phyloP scores from a whole-genome alignment of 768 basidiomycete species.

The Mrakia gelida region DNA sequence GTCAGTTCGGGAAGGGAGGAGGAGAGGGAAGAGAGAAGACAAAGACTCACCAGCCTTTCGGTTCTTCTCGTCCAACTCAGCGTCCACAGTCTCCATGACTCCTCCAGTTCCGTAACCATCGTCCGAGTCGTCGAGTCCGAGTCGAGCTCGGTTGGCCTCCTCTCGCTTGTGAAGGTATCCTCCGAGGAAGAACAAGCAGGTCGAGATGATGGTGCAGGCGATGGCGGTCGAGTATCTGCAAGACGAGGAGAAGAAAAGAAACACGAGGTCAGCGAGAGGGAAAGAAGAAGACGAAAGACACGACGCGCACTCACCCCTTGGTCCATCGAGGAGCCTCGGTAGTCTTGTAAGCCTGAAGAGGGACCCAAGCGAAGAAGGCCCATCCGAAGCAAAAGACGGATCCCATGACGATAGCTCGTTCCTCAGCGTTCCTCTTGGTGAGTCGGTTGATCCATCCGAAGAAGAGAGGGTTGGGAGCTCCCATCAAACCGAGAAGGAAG shows the following conservation, averaged over 20 bases:
- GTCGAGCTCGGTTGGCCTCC: conserved; percentile 12
- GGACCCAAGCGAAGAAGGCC: conserved; percentile 26
- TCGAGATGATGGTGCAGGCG: conserved; percentile 22
- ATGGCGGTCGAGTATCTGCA: conserved; percentile 23
- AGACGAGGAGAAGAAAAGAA: not conserved
- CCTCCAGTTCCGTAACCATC: not conserved
- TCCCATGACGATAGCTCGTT: conserved; percentile 17
- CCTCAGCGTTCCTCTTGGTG: conserved; percentile 17
- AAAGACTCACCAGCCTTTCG: not conserved
- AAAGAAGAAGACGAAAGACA: not conserved
- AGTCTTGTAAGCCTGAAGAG: conserved; percentile 7
- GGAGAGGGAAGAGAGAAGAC: not conserved
- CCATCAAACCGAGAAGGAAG: conserved; percentile 28
- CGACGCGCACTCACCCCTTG: not conserved
- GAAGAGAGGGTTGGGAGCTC: conserved; percentile 14
- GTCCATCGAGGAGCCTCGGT: conserved; percentile 2
- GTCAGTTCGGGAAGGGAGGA: not conserved
- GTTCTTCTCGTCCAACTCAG: conserved; percentile 8
- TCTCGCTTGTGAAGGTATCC: conserved; percentile 27
- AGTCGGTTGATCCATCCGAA: conserved; percentile 26
- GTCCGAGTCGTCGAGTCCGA: conserved; percentile 15
- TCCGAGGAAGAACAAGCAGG: conserved; percentile 18
- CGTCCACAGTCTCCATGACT: not conserved
- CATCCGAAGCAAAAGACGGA: conserved; percentile 15
- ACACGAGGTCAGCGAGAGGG: not conserved